phyloP scores from a whole-genome alignment of 208 protist genomes.

The Entamoeba moshkovskii region DNA sequence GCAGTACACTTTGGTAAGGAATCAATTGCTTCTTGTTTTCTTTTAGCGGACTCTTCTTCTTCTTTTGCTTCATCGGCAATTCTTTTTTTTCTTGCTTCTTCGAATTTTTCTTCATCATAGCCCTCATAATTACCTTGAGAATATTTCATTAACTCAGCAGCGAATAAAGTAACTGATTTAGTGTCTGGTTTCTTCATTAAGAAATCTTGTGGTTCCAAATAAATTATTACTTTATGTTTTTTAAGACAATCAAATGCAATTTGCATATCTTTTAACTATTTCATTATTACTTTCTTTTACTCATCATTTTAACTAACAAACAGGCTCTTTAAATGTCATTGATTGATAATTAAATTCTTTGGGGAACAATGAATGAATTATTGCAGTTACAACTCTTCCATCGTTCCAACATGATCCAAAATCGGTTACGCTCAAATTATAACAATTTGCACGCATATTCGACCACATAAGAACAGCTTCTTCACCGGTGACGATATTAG shows the following conservation, averaged over 20 bases:
- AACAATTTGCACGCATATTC: not conserved
- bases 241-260: not conserved
- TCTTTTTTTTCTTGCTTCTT: not conserved
- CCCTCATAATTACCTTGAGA: not conserved
- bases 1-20: not conserved
- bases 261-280: not conserved
- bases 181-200: not conserved
- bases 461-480: not conserved
- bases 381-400: not conserved
- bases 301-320: not conserved
- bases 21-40: not conserved
- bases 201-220: not conserved
- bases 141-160: not conserved
- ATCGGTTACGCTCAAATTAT: not conserved
- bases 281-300: too few species aligned
- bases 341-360: not conserved
- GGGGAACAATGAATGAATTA: not conserved
- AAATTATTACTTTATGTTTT: not conserved
- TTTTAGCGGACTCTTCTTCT: not conserved
- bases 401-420: not conserved
- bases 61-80: not conserved
- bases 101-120: not conserved
- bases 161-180: not conserved
- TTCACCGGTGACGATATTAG: not conserved
- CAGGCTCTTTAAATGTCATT: not conserved